Conservation (phyloP, 768 basidiomycete species). For the Mycena vitilis region DNA sequence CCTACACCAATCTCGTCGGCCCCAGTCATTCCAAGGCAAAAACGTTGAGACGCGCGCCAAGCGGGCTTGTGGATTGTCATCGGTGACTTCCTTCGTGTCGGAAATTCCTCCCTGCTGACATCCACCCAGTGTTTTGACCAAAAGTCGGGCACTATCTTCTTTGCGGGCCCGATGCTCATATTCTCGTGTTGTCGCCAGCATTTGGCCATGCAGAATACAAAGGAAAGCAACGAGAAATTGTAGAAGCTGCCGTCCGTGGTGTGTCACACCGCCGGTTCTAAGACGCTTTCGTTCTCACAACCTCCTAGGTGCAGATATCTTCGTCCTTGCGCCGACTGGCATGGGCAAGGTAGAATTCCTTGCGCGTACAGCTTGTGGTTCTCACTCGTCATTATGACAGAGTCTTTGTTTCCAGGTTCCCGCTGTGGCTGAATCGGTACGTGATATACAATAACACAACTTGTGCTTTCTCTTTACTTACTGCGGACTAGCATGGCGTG, state of each 20-base stretch:
- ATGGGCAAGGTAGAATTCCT: constrained; percentile 80
- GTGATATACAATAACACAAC: constrained; percentile 12
- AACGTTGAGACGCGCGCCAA: constrained; percentile 30
- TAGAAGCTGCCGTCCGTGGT: constrained; percentile 78
- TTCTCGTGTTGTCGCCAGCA: constrained; percentile 51
- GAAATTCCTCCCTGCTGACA: not conserved
- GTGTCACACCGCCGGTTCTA: constrained; percentile 18
- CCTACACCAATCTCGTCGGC: constrained; percentile 29
- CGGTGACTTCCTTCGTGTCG: constrained; percentile 24
- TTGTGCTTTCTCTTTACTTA: constrained; percentile 2
- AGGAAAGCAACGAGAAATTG: constrained; percentile 82
- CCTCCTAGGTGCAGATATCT: constrained; percentile 70
- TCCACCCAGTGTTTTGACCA: constrained; percentile 18
- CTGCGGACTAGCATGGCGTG: constrained; percentile 65
- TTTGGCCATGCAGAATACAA: constrained; percentile 78
- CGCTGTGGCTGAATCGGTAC: constrained; percentile 72
- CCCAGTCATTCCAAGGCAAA: constrained; percentile 32
- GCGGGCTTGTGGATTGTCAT: constrained; percentile 34
- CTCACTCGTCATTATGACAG: constrained; percentile 46
- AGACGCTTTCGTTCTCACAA: not conserved
- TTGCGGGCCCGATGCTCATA: not conserved
- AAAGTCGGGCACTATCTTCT: constrained; percentile 7
- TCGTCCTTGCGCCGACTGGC: constrained; percentile 87
- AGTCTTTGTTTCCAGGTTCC: constrained; percentile 90
- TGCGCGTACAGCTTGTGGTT: constrained; percentile 7